Conservation (phyloP, 2,329 filamentous ascomycete species). For the Fusarium protoensiforme region DNA sequence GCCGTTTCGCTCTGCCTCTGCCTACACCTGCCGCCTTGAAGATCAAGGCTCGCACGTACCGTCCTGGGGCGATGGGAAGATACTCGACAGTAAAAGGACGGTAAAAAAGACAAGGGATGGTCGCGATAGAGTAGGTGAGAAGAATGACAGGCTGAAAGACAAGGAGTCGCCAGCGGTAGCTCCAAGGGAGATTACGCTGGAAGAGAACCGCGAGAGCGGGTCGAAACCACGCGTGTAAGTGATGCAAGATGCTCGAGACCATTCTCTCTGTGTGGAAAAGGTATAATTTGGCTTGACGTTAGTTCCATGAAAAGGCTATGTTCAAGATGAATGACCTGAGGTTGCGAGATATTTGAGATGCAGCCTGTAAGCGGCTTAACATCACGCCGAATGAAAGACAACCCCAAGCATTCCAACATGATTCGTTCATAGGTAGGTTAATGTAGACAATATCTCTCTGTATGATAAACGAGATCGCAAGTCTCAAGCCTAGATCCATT, state of each 20-base stretch:
- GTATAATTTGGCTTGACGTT: not conserved
- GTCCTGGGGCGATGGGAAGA: constrained; percentile 44
- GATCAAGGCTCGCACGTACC: constrained; percentile 48
- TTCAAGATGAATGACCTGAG: not conserved
- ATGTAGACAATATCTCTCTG: not conserved
- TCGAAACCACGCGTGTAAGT: constrained; percentile 38
- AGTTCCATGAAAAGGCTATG: not conserved
- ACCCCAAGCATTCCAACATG: not conserved
- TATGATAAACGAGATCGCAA: not conserved
- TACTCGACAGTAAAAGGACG: constrained; percentile 48
- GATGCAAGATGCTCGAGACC: not conserved
- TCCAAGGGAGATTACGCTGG: constrained; percentile 49
- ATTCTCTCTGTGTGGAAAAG: not conserved
- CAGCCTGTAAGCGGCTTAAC: constrained; percentile 25
- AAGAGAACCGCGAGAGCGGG: constrained; percentile 50
- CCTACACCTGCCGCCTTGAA: constrained; percentile 43
- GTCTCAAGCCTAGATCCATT: no score
- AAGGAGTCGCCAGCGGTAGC: constrained; percentile 56
- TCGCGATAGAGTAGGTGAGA: constrained; percentile 51
- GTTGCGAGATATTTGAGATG: not conserved
- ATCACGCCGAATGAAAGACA: constrained; percentile 7
- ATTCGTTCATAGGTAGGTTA: not conserved
- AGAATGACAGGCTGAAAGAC: constrained; percentile 54
- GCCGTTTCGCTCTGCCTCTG: constrained; percentile 43
- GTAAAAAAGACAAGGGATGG: constrained; percentile 50